These are phyloP conservation scores for Alternaria dauci DNA, from an alignment of 2,329 filamentous ascomycete genomes.

Conservation along the genomic window DNA sequence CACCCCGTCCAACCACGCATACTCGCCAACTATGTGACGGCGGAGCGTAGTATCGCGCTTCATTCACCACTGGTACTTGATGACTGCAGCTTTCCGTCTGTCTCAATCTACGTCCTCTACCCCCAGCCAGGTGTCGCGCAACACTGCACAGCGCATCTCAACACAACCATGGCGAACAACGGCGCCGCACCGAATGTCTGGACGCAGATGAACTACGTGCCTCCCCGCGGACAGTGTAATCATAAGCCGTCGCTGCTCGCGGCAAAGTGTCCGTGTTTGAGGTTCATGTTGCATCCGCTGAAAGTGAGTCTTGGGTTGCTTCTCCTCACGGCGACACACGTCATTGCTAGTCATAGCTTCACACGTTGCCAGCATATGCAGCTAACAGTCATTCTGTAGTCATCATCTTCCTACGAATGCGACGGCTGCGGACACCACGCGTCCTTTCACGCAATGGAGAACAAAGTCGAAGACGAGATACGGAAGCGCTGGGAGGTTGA, in stretches of 20 bases:
- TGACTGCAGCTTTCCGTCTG: neutral
- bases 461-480: constrained; percentile 58
- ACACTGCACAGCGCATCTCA: neutral
- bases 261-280: constrained; percentile 60
- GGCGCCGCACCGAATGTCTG: constrained; percentile 55
- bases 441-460: constrained; percentile 63
- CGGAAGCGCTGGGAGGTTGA: constrained; percentile 56
- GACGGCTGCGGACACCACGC: constrained; percentile 66
- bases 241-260: constrained; percentile 58
- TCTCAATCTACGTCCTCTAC: too few species aligned
- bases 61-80: neutral
- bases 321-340: neutral
- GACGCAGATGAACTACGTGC: constrained; percentile 60
- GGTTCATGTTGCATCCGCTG: constrained; percentile 66
- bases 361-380: too few species aligned
- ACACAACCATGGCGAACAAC: neutral
- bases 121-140: too few species aligned
- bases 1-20: neutral
- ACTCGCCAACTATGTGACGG: constrained; percentile 4
- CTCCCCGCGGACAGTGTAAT: constrained; percentile 61
- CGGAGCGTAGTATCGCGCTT: neutral
- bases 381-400: constrained; percentile 30
- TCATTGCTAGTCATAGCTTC: too few species aligned
- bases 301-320: constrained; percentile 51
- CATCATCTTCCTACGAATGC: constrained; percentile 62